Conservation (phyloP, 192 early-diverging fungal genomes). For the Linnemannia hyalina region DNA sequence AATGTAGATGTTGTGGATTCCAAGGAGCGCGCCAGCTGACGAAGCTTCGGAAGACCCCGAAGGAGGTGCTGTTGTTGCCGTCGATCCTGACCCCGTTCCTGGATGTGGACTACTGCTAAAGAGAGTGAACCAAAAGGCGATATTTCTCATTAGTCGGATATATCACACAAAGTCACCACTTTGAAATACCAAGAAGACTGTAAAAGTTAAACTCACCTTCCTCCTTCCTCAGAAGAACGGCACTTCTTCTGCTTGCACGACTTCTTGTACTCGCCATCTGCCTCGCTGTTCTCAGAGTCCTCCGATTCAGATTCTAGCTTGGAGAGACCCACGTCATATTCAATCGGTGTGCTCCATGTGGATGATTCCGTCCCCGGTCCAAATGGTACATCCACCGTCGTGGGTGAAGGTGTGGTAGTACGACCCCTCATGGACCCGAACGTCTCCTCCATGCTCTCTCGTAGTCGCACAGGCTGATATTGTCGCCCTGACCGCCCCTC, state of each 20-base stretch:
- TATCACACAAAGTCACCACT: too few species aligned
- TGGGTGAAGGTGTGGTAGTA: slow-evolving; percentile 15
- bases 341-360: neutral
- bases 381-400: neutral
- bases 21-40: slow-evolving; percentile 84
- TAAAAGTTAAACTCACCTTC: neutral
- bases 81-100: neutral
- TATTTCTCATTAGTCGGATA: neutral
- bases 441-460: slow-evolving; percentile 36
- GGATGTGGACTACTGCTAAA: neutral
- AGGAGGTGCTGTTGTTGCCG: slow-evolving; percentile 2
- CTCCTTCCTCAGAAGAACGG: neutral
- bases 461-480: slow-evolving; percentile 26
- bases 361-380: neutral
- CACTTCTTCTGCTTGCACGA: neutral
- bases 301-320: neutral
- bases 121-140: neutral
- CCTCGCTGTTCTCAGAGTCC: neutral
- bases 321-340: neutral
- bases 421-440: slow-evolving; percentile 19
- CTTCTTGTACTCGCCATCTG: neutral
- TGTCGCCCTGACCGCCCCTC: slow-evolving; percentile 9
- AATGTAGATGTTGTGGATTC: slow-evolving; percentile 96
- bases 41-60: slow-evolving; percentile 17
- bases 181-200: too few species aligned